Evolutionary conservation across 2,329 filamentous ascomycete species (phyloP), one percentile per base, ranked within the genome.

Genomic region (Xylaria polymorpha): DNA sequence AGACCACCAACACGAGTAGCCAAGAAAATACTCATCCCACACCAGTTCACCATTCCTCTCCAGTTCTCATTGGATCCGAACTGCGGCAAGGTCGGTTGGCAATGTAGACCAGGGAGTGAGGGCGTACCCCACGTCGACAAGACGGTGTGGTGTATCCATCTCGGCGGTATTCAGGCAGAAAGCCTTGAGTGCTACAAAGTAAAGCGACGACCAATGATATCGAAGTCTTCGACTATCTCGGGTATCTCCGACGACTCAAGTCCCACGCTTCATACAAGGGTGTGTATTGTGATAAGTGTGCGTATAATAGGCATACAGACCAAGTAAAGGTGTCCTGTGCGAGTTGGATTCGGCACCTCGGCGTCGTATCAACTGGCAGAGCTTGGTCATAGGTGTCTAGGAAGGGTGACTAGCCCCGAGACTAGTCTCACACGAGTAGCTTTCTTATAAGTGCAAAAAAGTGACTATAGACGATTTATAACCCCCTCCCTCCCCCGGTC

Each of bases 91-190:
- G 46, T 29, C 43, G 46, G 41, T 22, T 60, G 55, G 9, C 22
- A 14, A 58, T 18, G 59, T 25, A 44, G 48, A 18, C 22, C 12
- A 35, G 14, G 15, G 15, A 37, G 39, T 37, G 55, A 22, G 18
- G 25, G 22, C 2, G 10, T 15, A 50, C 20, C 41, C 39, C 41
- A 48, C 39, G 15, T n/a, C 44, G 41, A 8, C 32, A 32, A n/a
- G 39, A 61, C n/a, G 50, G 62, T 61, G 43, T 58, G 57, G 44
- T 61, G 35, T n/a, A 48, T 66, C 39, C 22, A 62, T 55, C 20
- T 59, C 39, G 41, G 39, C 22, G 9, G 15, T 56, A 69, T 69
- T 66, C 63, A 69, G 67, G 67, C 67, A 69, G 39, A 66, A 66
- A 48, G 51, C 20, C 37, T 66, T 10, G 44, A n/a, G 51, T 66